A percentile compares a stretch with the other conserved stretches of the same genome.
Conservation (phyloP, 2,329 filamentous ascomycete species). For the Fusarium euwallaceae region DNA sequence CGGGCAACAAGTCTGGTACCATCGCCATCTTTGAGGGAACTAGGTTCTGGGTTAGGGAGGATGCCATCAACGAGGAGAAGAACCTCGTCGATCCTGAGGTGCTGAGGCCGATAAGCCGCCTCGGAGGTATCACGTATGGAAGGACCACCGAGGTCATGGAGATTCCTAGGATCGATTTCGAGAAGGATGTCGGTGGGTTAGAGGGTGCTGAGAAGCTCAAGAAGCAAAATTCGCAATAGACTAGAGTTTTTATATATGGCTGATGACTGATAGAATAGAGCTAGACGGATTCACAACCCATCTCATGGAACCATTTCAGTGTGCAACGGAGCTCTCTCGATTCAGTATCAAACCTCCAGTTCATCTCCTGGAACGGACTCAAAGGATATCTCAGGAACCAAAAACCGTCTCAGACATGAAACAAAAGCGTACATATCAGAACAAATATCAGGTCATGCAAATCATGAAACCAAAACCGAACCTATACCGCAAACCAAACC, state of each 20-base stretch:
- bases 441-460: constrained; percentile 15
- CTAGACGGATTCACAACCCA: constrained; percentile 2
- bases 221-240: constrained; percentile 31
- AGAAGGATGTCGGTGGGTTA: constrained; percentile 63
- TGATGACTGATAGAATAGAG: constrained; percentile 18
- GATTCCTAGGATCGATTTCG: constrained; percentile 73
- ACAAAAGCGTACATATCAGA: neutral
- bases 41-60: constrained; percentile 89
- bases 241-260: constrained; percentile 14
- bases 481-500: constrained; percentile 16
- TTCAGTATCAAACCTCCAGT: constrained; percentile 4
- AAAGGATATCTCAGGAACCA: constrained; percentile 13
- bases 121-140: constrained; percentile 90
- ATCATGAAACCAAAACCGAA: constrained; percentile 13
- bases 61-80: constrained; percentile 84
- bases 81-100: constrained; percentile 82
- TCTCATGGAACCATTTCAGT: neutral
- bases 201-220: constrained; percentile 69
- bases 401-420: constrained; percentile 8
- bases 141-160: constrained; percentile 79
- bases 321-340: constrained; percentile 6
- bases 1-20: constrained; percentile 81
- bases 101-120: constrained; percentile 79
- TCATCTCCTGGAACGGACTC: neutral
- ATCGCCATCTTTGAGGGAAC: constrained; percentile 85